A percentile compares a stretch with the other conserved stretches of the same genome.
Conservation (phyloP, 108 stramenopile genomes). For the Fistulifera pelliculosa region DNA sequence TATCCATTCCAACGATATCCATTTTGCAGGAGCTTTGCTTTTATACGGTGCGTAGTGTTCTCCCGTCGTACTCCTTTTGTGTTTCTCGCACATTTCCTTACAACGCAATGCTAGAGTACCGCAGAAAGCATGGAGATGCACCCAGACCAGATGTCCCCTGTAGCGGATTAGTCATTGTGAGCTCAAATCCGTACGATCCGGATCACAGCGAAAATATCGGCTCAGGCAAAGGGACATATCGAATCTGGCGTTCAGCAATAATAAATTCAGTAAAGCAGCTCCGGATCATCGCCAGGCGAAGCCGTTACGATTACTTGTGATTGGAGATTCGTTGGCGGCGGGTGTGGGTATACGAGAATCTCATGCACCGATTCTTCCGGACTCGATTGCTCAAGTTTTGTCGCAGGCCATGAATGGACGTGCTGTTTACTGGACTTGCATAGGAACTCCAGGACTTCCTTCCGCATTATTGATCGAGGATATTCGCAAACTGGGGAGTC, state of each 20-base stretch:
- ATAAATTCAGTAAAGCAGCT: not conserved
- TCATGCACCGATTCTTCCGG: constrained; percentile 43
- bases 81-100: too few species aligned
- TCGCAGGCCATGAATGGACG: constrained; percentile 34
- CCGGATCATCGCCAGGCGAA: not conserved
- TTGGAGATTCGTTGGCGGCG: constrained; percentile 62
- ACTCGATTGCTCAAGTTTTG: constrained; percentile 43
- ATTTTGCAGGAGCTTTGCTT: constrained; percentile 22
- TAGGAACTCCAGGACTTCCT: constrained; percentile 37
- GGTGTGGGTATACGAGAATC: constrained; percentile 48
- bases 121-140: constrained; percentile 25
- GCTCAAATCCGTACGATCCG: constrained; percentile 2
- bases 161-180: constrained; percentile 31
- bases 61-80: too few species aligned
- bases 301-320: constrained; percentile 45
- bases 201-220: not conserved
- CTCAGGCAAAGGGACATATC: too few species aligned
- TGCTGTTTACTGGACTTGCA: constrained; percentile 51
- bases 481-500: not conserved
- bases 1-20: constrained; percentile 18
- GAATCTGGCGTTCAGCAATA: not conserved
- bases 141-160: constrained; percentile 29
- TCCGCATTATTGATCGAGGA: not conserved
- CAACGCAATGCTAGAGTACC: constrained; percentile 19
- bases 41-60: not conserved